Evolutionary conservation across 441 rosid species (phyloP), one percentile per base, ranked within the genome.

Genomic region (Dalechampia spathulata): DNA sequence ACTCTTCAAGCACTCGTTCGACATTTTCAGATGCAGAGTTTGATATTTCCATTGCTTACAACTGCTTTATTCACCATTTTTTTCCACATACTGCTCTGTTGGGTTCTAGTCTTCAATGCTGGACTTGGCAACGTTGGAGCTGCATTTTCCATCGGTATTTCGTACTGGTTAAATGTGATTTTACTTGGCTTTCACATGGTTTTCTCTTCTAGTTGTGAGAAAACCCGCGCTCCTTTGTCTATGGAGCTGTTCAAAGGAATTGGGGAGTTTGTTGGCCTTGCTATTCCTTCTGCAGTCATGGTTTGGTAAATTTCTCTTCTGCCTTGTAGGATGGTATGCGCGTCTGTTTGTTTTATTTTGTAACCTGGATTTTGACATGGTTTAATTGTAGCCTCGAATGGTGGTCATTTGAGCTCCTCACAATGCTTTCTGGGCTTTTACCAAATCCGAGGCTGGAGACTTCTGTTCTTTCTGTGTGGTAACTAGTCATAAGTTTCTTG

Each of bases 401-500:
- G 88, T 84, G 90, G 81, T 75, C 90, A 46, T 86, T 75, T 64
- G 90, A 89, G 75, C 55, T 81, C 22, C 78, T 89, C 23, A 28
- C 75, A 32, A 50, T 86, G 62, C 73, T 81, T 14, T 89, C 93
- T 2, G 95, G 95, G 47, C 71, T 89, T 52, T 61, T 89, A 39
- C 86, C 93, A 22, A 82, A 89, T 62, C 97, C 90, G 2, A 25
- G 78, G 73, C 90, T 86, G 14, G 90, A 89, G 67, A 69, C 93
- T 47, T 86, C 95, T 0, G 88, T 86, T 50, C 75, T 86, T 7
- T 86, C 95, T 0, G 67, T 84, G 14, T 82, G 93, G 97, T 86
- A 77, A 52, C 75, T 64, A 17, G 7, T 30, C 34, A 30, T 30
- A n/a, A n/a, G n/a, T n/a, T n/a, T n/a, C n/a, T n/a, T n/a, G n/a